Evolutionary conservation across 1,139 yeast genomes (phyloP).

Genomic region (Debaryomyces sp.): DNA sequence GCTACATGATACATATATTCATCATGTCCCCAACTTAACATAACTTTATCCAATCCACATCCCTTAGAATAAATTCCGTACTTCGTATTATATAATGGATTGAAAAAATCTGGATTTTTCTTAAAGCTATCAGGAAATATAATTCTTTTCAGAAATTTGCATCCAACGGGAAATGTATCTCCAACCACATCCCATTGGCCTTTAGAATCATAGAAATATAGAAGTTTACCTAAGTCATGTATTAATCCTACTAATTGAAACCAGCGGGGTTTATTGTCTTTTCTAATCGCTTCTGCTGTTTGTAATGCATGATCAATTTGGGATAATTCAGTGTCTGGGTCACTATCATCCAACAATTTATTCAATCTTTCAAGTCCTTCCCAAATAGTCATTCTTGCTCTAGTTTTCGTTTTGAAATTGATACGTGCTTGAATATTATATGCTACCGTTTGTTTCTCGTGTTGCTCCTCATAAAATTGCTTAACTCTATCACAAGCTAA

Average conservation of each 20-base stretch:
- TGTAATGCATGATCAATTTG: conserved; percentile 78
- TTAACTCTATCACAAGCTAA: conserved; percentile 71
- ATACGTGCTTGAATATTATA: conserved; percentile 72
- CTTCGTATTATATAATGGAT: conserved; percentile 67
- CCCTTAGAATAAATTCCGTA: conserved; percentile 66
- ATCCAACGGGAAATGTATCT: conserved; percentile 77
- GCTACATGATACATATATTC: conserved; percentile 78
- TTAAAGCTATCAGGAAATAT: conserved; percentile 64
- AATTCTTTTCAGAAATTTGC: conserved; percentile 60
- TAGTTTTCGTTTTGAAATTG: conserved; percentile 63
- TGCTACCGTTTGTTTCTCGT: conserved; percentile 70
- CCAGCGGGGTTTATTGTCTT: conserved; percentile 73
- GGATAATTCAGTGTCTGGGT: conserved; percentile 74
- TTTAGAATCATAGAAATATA: conserved; percentile 69
- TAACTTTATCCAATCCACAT: conserved; percentile 70
- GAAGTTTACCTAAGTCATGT: conserved; percentile 70
- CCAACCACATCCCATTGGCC: conserved; percentile 89
- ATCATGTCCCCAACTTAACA: conserved; percentile 82
- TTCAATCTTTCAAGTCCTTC: conserved; percentile 67
- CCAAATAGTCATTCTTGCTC: conserved; percentile 74
- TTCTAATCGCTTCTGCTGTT: conserved; percentile 74
- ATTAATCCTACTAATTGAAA: conserved; percentile 73
- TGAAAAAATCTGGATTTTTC: conserved; percentile 60
- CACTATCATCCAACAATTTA: conserved; percentile 67
- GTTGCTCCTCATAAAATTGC: conserved; percentile 68